A percentile compares a stretch with the other conserved stretches of the same genome.
Evolutionary conservation across 169 alveolate genomes (phyloP).

Genomic region (Plasmodium blacklocki): DNA sequence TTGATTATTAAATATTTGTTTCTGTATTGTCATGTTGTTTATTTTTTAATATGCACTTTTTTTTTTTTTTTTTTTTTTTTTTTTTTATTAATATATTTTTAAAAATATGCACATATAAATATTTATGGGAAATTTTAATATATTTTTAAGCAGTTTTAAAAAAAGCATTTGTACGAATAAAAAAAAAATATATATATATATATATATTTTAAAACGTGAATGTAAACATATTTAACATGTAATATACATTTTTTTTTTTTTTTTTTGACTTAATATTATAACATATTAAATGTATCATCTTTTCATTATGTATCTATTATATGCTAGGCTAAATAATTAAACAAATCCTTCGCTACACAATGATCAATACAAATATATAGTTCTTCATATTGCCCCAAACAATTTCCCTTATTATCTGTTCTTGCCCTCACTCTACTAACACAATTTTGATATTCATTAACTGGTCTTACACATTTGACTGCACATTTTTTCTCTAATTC

Average conservation of each 20-base stretch:
- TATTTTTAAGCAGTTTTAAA: neutral
- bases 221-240: too few relatives aligned
- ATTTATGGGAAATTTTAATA: neutral
- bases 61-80: conserved; percentile 3
- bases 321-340: conserved; percentile 77
- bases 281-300: neutral
- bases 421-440: conserved; percentile 81
- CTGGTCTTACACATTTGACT: conserved; percentile 83
- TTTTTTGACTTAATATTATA: too few relatives aligned
- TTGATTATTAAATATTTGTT: neutral
- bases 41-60: neutral
- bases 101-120: neutral
- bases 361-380: conserved; percentile 83
- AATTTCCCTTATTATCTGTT: conserved; percentile 84
- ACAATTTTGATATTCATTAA: conserved; percentile 82
- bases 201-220: too few relatives aligned
- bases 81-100: conserved; percentile 1
- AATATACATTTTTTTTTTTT: too few relatives aligned
- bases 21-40: neutral
- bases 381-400: conserved; percentile 85
- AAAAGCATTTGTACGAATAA: neutral
- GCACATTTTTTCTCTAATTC: conserved; percentile 83
- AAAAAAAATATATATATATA: neutral
- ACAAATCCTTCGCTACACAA: conserved; percentile 82
- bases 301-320: neutral